Base-by-base conservation (phyloP, 805 yeast species). In the Candida loeiensis region DNA sequence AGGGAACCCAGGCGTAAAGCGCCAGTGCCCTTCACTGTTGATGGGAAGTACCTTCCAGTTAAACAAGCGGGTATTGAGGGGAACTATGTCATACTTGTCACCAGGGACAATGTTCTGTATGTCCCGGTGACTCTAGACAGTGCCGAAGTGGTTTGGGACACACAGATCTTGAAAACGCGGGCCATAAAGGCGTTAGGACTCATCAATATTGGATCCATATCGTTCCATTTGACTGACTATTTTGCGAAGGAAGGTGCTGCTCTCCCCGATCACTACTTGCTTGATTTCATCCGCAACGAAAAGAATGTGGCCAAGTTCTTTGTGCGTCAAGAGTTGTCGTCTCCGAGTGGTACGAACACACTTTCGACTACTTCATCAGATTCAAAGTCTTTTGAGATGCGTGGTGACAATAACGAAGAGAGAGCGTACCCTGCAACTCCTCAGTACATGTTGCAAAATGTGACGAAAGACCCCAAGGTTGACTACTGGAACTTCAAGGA, bases 191-290 rank as follows among this genome's bases (percentile, higher is more conserved):
- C 62, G 2, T 50, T 80, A 13, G 65, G 55, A 11, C 42, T 69
- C 15, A 55, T 70, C 0, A 54, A 58, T 7, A 51, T 59, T 2
- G 68, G 69, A 4, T 32, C 22, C 3, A 52, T 64, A 12, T 55
- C 72, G 2, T 66, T 79, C 30, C 83, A 81, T 47, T 58, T 87
- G 45, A 83, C 95, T 0, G 95, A 87, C 38, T 77, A 80, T 55
- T 78, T 79, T 15, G 66, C 79, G 36, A 69, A 70, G 12, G 71
- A 74, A 20, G 91, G 89, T 20, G 73, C 64, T 4, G 67, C 79
- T 0, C 49, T 84, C 14, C 73, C 80, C 16, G 82, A 79, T 33
- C 66, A 67, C 2, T 50, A 72, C 1, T 42, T 82, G 2, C 63
- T 64, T 2, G 45, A 48, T 1, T 49, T 76, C 1, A 49, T 74